Base-by-base conservation (phyloP, 2,329 filamentous ascomycete species). In the Diaporthe sp. region DNA sequence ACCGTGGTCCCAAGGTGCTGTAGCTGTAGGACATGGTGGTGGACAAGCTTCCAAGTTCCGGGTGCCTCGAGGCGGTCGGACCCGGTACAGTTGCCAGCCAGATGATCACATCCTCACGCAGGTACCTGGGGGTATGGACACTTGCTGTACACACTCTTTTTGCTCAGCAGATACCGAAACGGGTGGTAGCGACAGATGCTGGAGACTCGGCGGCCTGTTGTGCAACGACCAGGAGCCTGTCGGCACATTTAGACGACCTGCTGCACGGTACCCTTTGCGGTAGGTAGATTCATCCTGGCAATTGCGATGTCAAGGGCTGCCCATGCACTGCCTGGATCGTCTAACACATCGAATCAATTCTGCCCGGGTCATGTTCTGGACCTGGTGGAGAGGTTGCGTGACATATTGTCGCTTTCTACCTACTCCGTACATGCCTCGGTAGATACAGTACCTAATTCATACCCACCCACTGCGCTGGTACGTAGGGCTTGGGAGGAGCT, bases 171-270 rank as follows among this genome's bases (percentile, higher is more conserved):
- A 40, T n/a, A 38, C 45, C 61, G 42, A 13, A 50, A 50, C 22
- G 42, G 61, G 22, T 28, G 45, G 22, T 19, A 25, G 22, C 40
- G 25, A 42, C 60, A 64, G 42, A 19, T 25, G 61, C 45, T 52
- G 61, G 61, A 30, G 45, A 67, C 42, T 67, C 64, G 64, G n/a
- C 47, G n/a, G 64, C 12, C 45, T 67, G 64, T 33, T 54, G 64
- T 67, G 64, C 64, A 54, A 67, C 40, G 40, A 15, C 25, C 45
- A 67, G 12, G 45, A 38, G 64, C 45, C 47, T 68, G 47, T 30
- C 47, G 64, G 33, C 64, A 68, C n/a, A 19, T 25, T 13, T n/a
- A 3, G 17, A 64, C 25, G 10, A 9, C 60, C 40, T 45, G 25
- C 15, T 67, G 61, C 30, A 52, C 9, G 25, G 60, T 35, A 45